Evolutionary conservation across 306 rosid species (phyloP), one percentile per base, ranked within the genome.

Genomic region (Ziziphus jujuba): DNA sequence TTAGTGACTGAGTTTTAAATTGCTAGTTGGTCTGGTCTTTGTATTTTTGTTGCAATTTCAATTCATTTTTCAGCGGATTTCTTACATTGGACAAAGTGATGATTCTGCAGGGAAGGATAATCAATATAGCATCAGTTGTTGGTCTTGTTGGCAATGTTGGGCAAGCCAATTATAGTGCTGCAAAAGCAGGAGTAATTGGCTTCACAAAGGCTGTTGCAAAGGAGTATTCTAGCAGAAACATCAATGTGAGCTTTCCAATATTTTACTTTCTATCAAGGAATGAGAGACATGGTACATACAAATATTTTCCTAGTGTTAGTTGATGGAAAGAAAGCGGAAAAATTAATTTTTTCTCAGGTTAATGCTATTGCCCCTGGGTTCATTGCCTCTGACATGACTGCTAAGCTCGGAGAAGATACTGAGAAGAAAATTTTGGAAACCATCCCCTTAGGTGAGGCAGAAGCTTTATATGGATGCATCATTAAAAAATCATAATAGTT

Each of bases 171-270:
- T 93, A 93, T 65, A 88, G 97, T 84, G 97, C 98, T 64, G 98
- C 98, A 64, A 93, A 93, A 79, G 97, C 98, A 54, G 98, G 98
- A 77, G 98, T 93, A 43, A 93, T 93, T 74, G 98, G 98, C 77
- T 78, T 93, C 45, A 88, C 98, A 24, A 93, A 90, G 84, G 1
- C 85, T 44, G 96, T 93, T 77, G 96, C 98, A 34, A 93, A 81
- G 86, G 98, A 90, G 75, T 90, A 86, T 63, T 66, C 98, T 19
- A 87, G 97, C 88, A 76, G 98, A 83, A 83, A 79, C 86, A 90
- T 93, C 82, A 93, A 82, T 40, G 98, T 88, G 80, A 72, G 84
- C 43, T 19, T 38, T 53, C 43, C 45, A 31, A 17, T n/a, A 40
- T 21, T 56, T 15, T 45, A 25, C 5, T 52, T 54, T 63, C 48